A percentile compares a stretch with the other conserved stretches of the same genome.
Evolutionary conservation across 169 alveolate species (phyloP).

Genomic region (Neospora caninum): DNA sequence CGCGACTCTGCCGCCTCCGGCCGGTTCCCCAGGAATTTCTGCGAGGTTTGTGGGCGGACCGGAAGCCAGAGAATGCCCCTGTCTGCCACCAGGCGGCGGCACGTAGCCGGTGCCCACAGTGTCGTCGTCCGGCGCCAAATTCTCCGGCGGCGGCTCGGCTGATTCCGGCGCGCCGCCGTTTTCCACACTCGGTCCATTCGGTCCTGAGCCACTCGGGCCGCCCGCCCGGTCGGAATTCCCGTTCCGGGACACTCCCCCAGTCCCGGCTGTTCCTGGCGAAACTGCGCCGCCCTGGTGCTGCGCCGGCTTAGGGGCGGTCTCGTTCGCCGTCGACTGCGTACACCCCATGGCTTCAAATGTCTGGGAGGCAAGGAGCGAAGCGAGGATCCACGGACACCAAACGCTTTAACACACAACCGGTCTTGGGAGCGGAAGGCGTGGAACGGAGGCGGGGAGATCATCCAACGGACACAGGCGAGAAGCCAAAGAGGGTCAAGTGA

Average conservation of each 20-base stretch:
- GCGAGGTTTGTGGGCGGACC: slow-evolving; percentile 44
- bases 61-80: slow-evolving; percentile 1
- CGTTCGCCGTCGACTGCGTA: slow-evolving; percentile 33
- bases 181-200: neutral
- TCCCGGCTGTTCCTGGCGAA: neutral
- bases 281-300: neutral
- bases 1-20: neutral
- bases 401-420: too few species aligned
- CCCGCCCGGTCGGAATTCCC: neutral
- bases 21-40: slow-evolving; percentile 22
- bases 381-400: too few species aligned
- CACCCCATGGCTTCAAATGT: slow-evolving; percentile 17
- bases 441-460: too few species aligned
- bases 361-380: neutral
- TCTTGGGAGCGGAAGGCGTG: too few species aligned
- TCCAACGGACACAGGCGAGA: too few species aligned
- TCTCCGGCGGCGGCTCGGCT: neutral
- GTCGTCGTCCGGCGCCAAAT: neutral
- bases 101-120: neutral
- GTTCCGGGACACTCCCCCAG: neutral
- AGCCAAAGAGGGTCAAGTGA: too few species aligned
- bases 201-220: neutral
- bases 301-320: neutral
- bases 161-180: neutral
- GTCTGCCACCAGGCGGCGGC: slow-evolving; percentile 29